Conservation (phyloP, 2,329 filamentous ascomycete genomes). For the Cadophora sp. region DNA sequence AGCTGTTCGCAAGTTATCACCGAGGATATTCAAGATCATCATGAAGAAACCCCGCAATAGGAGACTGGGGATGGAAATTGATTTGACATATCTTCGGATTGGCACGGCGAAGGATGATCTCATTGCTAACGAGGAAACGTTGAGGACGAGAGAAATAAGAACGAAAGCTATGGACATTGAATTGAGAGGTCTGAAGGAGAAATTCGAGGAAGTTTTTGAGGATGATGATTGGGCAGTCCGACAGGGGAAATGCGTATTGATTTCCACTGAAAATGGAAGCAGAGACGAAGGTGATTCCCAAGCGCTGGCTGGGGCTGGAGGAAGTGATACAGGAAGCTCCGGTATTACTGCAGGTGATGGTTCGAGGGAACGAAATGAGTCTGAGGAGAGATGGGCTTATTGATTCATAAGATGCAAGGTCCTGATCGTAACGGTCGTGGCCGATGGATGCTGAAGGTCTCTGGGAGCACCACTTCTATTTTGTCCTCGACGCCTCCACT, state of each 20-base stretch:
- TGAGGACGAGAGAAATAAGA: conserved; percentile 16
- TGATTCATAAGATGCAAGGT: neutral
- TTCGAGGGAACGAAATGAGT: neutral
- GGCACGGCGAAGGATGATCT: neutral
- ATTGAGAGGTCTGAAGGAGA: conserved; percentile 32
- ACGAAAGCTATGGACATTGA: conserved; percentile 13
- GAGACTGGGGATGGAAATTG: conserved; percentile 28
- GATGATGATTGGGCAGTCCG: conserved; percentile 30
- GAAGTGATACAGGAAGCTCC: neutral
- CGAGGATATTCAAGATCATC: conserved; percentile 36
- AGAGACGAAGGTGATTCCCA: neutral
- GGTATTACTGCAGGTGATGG: neutral
- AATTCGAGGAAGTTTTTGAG: conserved; percentile 35
- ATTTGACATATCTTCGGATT: conserved; percentile 22
- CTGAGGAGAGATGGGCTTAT: neutral
- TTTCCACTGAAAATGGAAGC: neutral
- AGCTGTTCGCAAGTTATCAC: conserved; percentile 31
- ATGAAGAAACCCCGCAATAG: conserved; percentile 32
- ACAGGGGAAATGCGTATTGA: conserved; percentile 28
- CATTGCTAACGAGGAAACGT: conserved; percentile 20
- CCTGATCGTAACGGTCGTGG: neutral
- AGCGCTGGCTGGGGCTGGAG: too few relatives aligned
- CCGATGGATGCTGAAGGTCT: neutral
- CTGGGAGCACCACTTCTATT: neutral
- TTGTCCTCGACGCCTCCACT: neutral